phyloP scores from a whole-genome alignment of 129 eudicot genomes.

The Logfia minima region DNA sequence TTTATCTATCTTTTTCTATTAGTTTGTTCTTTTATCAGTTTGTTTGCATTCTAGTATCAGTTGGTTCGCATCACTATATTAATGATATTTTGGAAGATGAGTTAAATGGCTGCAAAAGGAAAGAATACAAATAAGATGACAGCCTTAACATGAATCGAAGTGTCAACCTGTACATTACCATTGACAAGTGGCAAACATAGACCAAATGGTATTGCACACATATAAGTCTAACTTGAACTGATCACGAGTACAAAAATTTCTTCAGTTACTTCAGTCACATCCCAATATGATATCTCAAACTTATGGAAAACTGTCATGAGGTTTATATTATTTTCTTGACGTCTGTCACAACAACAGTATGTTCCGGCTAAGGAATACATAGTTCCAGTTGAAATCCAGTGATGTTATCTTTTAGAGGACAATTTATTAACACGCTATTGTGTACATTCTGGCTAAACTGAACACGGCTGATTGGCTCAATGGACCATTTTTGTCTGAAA shows the following conservation, averaged over 20 bases:
- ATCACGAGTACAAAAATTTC: not conserved
- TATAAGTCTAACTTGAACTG: not conserved
- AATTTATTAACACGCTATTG: no score
- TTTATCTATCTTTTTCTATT: no score
- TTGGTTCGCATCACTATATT: no score
- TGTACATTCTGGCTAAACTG: no score
- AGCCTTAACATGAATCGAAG: not conserved
- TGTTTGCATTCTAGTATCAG: no score
- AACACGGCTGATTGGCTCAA: no score
- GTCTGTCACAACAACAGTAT: constrained; percentile 2
- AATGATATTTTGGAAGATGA: not conserved
- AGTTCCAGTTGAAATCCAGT: no score
- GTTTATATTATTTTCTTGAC: not conserved
- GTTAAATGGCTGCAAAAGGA: constrained; percentile 22
- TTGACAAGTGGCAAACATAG: constrained; percentile 3
- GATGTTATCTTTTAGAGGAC: no score
- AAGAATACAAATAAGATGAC: not conserved
- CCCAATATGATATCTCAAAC: constrained; percentile 3
- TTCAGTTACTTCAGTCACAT: not conserved
- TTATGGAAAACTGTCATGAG: not conserved
- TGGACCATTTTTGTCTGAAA: no score
- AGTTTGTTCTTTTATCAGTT: no score
- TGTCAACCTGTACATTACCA: not conserved
- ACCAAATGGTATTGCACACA: not conserved
- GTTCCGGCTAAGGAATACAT: not conserved